A percentile compares a stretch with the other conserved stretches of the same genome.
Evolutionary conservation across 2,329 filamentous ascomycete genomes (phyloP).

Genomic region (Paecilomyces formosus): DNA sequence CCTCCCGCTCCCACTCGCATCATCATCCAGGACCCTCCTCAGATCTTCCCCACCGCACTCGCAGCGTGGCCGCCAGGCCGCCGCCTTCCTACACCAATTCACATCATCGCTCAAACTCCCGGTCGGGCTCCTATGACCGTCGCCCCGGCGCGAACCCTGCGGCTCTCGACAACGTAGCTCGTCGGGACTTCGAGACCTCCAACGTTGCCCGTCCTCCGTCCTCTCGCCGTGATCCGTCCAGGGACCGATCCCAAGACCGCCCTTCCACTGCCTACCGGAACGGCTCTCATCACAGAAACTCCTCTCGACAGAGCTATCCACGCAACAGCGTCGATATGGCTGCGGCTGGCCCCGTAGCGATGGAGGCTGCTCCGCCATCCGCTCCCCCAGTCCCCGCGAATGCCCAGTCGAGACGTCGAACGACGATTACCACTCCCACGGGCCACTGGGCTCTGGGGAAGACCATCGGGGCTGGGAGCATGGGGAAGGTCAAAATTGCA

Average conservation of each 20-base stretch:
- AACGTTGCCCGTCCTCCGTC: constrained; percentile 53
- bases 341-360: constrained; percentile 41
- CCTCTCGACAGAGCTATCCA: constrained; percentile 27
- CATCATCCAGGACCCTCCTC: constrained; percentile 24
- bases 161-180: constrained; percentile 47
- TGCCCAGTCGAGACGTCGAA: constrained; percentile 50
- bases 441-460: constrained; percentile 94
- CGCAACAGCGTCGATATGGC: constrained; percentile 39
- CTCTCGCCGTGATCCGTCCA: constrained; percentile 57
- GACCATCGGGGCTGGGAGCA: constrained; percentile 94
- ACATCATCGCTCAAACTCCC: constrained; percentile 27
- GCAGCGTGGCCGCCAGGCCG: constrained; percentile 37
- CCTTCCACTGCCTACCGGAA: constrained; percentile 41
- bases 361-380: constrained; percentile 48
- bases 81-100: constrained; percentile 19
- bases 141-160: constrained; percentile 40
- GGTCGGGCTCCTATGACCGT: constrained; percentile 36
- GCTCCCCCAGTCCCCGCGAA: constrained; percentile 38
- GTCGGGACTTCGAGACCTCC: constrained; percentile 67
- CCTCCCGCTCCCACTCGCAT: constrained; percentile 37
- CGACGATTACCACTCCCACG: constrained; percentile 80
- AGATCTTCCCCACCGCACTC: constrained; percentile 39
- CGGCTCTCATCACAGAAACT: constrained; percentile 42
- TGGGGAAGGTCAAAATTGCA: constrained; percentile 97
- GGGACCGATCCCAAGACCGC: constrained; percentile 47